Conservation (phyloP, 108 stramenopile species). For the Bacterosira constricta region DNA sequence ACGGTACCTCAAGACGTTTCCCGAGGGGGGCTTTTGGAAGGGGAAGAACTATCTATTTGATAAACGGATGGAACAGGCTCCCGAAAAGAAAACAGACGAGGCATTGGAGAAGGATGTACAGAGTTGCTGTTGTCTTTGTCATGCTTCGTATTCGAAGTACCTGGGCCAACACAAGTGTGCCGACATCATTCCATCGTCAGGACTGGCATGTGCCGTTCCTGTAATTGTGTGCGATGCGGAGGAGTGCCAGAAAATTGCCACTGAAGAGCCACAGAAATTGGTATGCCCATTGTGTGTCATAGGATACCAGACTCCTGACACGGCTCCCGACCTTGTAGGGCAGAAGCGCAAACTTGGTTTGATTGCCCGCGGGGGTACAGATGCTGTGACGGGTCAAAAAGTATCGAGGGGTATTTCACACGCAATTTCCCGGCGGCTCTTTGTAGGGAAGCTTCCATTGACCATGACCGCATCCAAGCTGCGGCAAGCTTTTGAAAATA, state of each 20-base stretch:
- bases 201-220: conserved; percentile 87
- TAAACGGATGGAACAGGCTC: conserved; percentile 75
- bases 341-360: conserved; percentile 58
- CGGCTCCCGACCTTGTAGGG: conserved; percentile 55
- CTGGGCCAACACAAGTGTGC: conserved; percentile 59
- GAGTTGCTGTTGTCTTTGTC: conserved; percentile 60
- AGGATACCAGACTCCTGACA: conserved; percentile 56
- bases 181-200: conserved; percentile 16
- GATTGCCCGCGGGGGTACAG: too few species aligned
- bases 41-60: conserved; percentile 89
- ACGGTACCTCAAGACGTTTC: conserved; percentile 65
- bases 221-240: conserved; percentile 67
- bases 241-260: conserved; percentile 30
- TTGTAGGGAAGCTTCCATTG: too few species aligned
- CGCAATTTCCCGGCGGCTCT: too few species aligned
- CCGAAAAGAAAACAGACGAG: conserved; percentile 37
- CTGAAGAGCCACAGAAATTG: conserved; percentile 29
- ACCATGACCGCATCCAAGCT: too few species aligned
- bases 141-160: conserved; percentile 54
- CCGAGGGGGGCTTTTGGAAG: conserved; percentile 78
- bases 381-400: too few species aligned
- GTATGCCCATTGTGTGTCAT: conserved; percentile 59
- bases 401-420: too few species aligned
- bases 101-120: conserved; percentile 54
- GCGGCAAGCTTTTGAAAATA: too few species aligned